Percentiles rank a stretch among this genome's conserved stretches.
Conservation (phyloP, 345 rosid genomes). For the Viola odorata region DNA sequence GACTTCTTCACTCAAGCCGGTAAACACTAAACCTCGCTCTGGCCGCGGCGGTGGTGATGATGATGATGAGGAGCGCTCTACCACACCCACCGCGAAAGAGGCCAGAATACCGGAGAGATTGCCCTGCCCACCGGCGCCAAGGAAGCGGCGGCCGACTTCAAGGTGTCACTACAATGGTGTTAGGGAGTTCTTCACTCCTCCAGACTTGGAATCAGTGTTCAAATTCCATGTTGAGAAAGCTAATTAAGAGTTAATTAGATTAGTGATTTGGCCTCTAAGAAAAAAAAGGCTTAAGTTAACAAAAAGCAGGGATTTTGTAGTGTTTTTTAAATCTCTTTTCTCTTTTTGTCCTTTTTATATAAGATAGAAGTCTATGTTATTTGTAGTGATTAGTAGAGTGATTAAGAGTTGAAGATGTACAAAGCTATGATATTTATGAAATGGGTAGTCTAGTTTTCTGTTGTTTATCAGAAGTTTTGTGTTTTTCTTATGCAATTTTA, state of each 20-base stretch:
- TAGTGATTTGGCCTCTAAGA: slow-evolving; percentile 1
- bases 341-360: not conserved
- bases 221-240: slow-evolving; percentile 56
- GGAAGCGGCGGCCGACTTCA: slow-evolving; percentile 54
- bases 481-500: slow-evolving; percentile 6
- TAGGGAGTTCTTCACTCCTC: slow-evolving; percentile 76
- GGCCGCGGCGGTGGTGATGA: slow-evolving; percentile 29
- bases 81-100: slow-evolving; percentile 76
- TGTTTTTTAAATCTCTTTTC: not conserved
- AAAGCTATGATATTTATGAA: slow-evolving; percentile 32
- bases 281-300: not conserved
- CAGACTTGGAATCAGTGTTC: slow-evolving; percentile 75
- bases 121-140: slow-evolving; percentile 81
- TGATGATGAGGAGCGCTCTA: slow-evolving; percentile 35
- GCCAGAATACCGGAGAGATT: slow-evolving; percentile 64
- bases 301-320: slow-evolving; percentile 12
- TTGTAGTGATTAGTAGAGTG: slow-evolving; percentile 8
- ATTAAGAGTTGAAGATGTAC: slow-evolving; percentile 33
- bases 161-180: slow-evolving; percentile 47
- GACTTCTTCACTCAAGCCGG: slow-evolving; percentile 52
- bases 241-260: slow-evolving; percentile 22
- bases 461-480: not conserved
- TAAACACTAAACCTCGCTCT: slow-evolving; percentile 46
- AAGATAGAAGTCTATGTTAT: slow-evolving; percentile 13
- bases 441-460: slow-evolving; percentile 24